phyloP scores from a whole-genome alignment of 2,329 filamentous ascomycete species.

The Colletotrichum brevisporum region DNA sequence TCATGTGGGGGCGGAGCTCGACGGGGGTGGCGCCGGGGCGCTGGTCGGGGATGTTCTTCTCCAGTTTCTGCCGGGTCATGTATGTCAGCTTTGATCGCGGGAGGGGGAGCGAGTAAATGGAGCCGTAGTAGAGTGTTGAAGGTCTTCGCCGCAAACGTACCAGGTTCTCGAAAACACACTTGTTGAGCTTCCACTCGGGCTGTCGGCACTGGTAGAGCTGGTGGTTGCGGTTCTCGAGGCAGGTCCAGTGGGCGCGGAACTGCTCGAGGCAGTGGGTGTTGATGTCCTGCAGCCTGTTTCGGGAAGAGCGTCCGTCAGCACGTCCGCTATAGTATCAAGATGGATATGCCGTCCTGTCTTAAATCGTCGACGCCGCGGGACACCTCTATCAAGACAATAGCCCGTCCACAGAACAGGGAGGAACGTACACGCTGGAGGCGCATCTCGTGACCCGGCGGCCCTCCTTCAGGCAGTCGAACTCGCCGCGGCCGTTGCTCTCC shows the following conservation, averaged over 20 bases:
- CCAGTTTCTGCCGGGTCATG: slow-evolving; percentile 72
- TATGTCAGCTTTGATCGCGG: not conserved
- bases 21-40: slow-evolving; percentile 79
- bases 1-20: slow-evolving; percentile 77
- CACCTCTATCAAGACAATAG: no score
- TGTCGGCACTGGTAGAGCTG: slow-evolving; percentile 96
- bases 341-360: no score
- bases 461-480: slow-evolving; percentile 96
- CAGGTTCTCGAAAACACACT: slow-evolving; percentile 95
- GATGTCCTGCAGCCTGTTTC: slow-evolving; percentile 86
- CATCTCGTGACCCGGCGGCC: slow-evolving; percentile 96
- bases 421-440: slow-evolving; percentile 91
- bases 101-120: not conserved
- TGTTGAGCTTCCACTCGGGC: slow-evolving; percentile 90
- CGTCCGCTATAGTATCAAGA: no score
- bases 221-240: slow-evolving; percentile 97
- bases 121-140: not conserved
- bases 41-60: slow-evolving; percentile 84
- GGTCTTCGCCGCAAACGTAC: slow-evolving; percentile 67
- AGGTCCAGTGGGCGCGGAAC: slow-evolving; percentile 95
- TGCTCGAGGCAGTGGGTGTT: slow-evolving; percentile 93
- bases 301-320: slow-evolving; percentile 4
- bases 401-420: not conserved
- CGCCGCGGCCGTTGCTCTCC: slow-evolving; percentile 89
- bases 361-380: no score